Evolutionary conservation across 1,139 yeast species (phyloP), one percentile per base, ranked within the genome.

Genomic region (Debaryomyces fabryi): DNA sequence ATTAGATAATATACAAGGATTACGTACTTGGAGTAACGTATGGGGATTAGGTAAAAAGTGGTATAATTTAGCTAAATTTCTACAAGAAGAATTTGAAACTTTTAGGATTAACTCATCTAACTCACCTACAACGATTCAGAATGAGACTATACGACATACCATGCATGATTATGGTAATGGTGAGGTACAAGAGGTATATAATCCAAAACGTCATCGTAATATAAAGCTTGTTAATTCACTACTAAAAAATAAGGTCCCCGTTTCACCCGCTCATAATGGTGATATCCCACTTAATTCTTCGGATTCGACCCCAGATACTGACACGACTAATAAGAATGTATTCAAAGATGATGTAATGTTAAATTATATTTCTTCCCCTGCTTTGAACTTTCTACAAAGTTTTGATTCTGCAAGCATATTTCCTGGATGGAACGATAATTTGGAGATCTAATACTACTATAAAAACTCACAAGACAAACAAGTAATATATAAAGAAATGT

Each of bases 11-110:
- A 47, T 64, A 48, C 58, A 59, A 20, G 51, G 53, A 21, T 49
- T 65, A 23, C 45, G 48, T 16, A 48, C 55, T 15, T 65, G 70
- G 69, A 53, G 55, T 34, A 49, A 52, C 32, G 52, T 55, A 10
- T 65, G 70, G 70, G 65, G 64, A 12, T 53, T 65, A 44, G 69
- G 66, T 1, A 54, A 61, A 43, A 57, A 59, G 15, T 65, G 69
- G 69, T 58, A 59, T 35, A 58, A 60, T 23, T 55, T 61, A 2
- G 52, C 62, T 12, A 46, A 54, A 20, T 56, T 58, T 36, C 53
- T 65, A 42, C 58, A 59, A 44, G 53, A 54, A 12, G 49, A 57
- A 7, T 65, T 65, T 45, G 57, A 1, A 52, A 54, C 7, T 20
- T 49, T 57, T 29, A 29, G 25, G 9, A 49, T 58, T 10, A 52